Evolutionary conservation across 352 stramenopile genomes (phyloP).

Genomic region (Pythium brachiatum): DNA sequence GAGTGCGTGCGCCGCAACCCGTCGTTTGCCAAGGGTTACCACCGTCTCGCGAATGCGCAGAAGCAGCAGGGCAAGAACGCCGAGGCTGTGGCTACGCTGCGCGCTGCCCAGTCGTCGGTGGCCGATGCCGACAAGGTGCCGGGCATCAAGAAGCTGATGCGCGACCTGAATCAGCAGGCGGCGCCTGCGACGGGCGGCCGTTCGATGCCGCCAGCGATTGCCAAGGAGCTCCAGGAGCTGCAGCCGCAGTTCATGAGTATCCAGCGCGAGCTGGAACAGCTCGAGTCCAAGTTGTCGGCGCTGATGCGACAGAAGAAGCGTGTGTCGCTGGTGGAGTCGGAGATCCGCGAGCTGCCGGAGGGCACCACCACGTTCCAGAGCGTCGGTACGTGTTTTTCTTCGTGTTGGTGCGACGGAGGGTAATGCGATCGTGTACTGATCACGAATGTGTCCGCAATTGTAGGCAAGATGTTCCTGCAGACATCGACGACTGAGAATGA

Average conservation of each 20-base stretch:
- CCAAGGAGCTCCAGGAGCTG: constrained; percentile 78
- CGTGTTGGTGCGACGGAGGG: no score
- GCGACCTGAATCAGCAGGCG: constrained; percentile 59
- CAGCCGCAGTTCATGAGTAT: constrained; percentile 78
- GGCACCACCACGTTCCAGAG: constrained; percentile 66
- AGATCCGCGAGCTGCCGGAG: constrained; percentile 62
- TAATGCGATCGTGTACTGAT: no score
- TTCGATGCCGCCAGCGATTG: constrained; percentile 56
- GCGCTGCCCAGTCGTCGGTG: constrained; percentile 33
- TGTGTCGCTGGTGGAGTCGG: constrained; percentile 64
- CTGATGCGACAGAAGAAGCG: constrained; percentile 74
- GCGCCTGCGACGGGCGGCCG: constrained; percentile 25
- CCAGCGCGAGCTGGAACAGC: constrained; percentile 74
- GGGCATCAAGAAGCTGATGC: constrained; percentile 74
- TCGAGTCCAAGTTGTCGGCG: constrained; percentile 63
- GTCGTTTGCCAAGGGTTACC: constrained; percentile 76
- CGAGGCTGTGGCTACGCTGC: constrained; percentile 69
- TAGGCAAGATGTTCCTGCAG: constrained; percentile 80
- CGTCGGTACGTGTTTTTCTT: constrained; percentile 36
- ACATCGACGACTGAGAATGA: constrained; percentile 54
- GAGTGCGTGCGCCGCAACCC: constrained; percentile 71
- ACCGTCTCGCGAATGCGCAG: constrained; percentile 77
- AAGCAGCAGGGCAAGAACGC: constrained; percentile 68
- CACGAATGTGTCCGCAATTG: not conserved
- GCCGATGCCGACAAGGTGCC: constrained; percentile 52